These are phyloP conservation scores for Leptodontidium sp. DNA, from an alignment of 2,329 filamentous ascomycete genomes.

Conservation along the genomic window DNA sequence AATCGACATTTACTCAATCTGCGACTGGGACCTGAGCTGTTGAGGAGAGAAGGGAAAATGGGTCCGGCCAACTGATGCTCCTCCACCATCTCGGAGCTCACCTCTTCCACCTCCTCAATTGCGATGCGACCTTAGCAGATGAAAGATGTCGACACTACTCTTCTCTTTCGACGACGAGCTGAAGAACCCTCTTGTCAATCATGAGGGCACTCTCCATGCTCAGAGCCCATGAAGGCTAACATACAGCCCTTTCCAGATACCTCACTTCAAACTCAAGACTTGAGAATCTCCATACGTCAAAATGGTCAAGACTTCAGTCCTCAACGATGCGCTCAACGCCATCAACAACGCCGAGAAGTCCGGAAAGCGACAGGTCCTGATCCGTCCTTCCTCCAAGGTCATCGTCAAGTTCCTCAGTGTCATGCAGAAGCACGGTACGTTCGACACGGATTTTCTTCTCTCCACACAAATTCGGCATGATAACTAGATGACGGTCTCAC, in stretches of 20 bases:
- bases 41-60: slow-evolving; percentile 15
- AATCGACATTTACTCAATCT: slow-evolving; percentile 58
- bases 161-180: slow-evolving; percentile 68
- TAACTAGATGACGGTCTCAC: slow-evolving; percentile 99
- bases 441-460: slow-evolving; percentile 25
- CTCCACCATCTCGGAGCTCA: background rate
- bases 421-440: slow-evolving; percentile 99
- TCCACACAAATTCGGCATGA: slow-evolving; percentile 80
- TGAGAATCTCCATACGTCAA: slow-evolving; percentile 88
- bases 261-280: slow-evolving; percentile 70
- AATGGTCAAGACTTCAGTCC: slow-evolving; percentile 99
- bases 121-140: slow-evolving; percentile 37
- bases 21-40: slow-evolving; percentile 32
- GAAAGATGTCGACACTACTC: slow-evolving; percentile 63
- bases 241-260: slow-evolving; percentile 62
- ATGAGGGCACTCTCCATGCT: slow-evolving; percentile 76
- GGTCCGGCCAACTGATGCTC: background rate
- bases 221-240: slow-evolving; percentile 70
- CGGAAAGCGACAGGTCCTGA: slow-evolving; percentile 98
- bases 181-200: slow-evolving; percentile 69
- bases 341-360: slow-evolving; percentile 99
- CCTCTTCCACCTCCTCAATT: slow-evolving; percentile 10
- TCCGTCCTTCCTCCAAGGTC: slow-evolving; percentile 98
- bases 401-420: slow-evolving; percentile 99
- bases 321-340: slow-evolving; percentile 98